Conservation (phyloP, 768 basidiomycete species). For the Amanita pallidorosea region DNA sequence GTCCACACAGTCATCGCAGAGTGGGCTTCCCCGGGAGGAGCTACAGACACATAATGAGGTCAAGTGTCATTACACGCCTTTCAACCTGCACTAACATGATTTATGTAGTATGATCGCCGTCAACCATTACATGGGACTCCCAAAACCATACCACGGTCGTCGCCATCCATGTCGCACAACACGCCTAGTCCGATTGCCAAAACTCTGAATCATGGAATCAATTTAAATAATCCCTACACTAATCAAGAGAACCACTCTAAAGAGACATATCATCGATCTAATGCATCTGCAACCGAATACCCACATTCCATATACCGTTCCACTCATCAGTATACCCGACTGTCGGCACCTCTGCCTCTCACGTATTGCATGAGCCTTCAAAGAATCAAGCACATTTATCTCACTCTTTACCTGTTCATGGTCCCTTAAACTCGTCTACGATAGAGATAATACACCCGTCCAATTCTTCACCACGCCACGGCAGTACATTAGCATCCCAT, state of each 20-base stretch:
- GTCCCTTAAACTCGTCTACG: background rate
- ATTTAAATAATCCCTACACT: background rate
- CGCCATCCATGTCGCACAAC: background rate
- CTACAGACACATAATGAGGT: background rate
- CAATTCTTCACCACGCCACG: background rate
- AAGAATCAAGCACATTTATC: background rate
- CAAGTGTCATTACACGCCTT: background rate
- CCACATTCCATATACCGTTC: conserved; percentile 2
- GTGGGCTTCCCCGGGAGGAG: background rate
- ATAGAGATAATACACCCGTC: background rate
- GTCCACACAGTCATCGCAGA: background rate
- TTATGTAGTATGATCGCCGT: background rate
- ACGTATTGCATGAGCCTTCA: background rate
- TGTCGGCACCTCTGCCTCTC: background rate
- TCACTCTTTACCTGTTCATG: background rate
- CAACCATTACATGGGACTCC: background rate
- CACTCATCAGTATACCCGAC: conserved; percentile 2
- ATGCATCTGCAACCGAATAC: conserved; percentile 1
- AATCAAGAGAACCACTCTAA: background rate
- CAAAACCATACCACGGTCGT: background rate
- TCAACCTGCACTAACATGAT: background rate
- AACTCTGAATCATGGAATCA: background rate
- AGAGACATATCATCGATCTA: background rate
- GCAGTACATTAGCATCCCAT: background rate
- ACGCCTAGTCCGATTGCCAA: conserved; percentile 2